A percentile compares a stretch with the other conserved stretches of the same genome.
Conservation (phyloP, 2,329 filamentous ascomycete species). For the Scytalidium lignicola region DNA sequence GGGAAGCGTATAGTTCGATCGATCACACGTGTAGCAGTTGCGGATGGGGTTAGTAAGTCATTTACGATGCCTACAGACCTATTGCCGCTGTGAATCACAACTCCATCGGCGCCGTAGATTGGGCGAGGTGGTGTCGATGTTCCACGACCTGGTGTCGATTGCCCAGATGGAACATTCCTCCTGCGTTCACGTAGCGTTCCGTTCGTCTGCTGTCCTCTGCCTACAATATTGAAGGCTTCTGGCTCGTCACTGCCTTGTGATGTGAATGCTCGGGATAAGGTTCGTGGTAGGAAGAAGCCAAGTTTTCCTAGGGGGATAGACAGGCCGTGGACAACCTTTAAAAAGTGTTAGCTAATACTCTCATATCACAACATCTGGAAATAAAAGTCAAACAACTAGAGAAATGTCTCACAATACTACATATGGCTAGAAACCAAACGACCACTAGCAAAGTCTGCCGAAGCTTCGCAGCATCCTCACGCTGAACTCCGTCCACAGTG, state of each 20-base stretch:
- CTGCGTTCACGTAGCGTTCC: slow-evolving; percentile 17
- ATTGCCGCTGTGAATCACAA: slow-evolving; percentile 13
- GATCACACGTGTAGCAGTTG: slow-evolving; percentile 1
- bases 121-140: slow-evolving; percentile 19
- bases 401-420: slow-evolving; percentile 78
- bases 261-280: slow-evolving; percentile 42
- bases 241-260: slow-evolving; percentile 14
- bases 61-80: neutral
- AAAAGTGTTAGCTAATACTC: neutral
- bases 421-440: slow-evolving; percentile 82
- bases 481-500: slow-evolving; percentile 53
- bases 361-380: too few species aligned
- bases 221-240: slow-evolving; percentile 10
- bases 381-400: too few species aligned
- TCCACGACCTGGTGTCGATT: slow-evolving; percentile 6
- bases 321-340: slow-evolving; percentile 70
- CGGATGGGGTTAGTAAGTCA: slow-evolving; percentile 2
- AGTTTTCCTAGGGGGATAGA: slow-evolving; percentile 73
- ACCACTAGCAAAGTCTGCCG: slow-evolving; percentile 64
- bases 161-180: slow-evolving; percentile 6
- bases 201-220: neutral
- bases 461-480: slow-evolving; percentile 61
- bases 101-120: slow-evolving; percentile 37
- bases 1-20: slow-evolving; percentile 40
- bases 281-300: slow-evolving; percentile 53